Conservation (phyloP, 768 basidiomycete species). For the Russula olivacea region DNA sequence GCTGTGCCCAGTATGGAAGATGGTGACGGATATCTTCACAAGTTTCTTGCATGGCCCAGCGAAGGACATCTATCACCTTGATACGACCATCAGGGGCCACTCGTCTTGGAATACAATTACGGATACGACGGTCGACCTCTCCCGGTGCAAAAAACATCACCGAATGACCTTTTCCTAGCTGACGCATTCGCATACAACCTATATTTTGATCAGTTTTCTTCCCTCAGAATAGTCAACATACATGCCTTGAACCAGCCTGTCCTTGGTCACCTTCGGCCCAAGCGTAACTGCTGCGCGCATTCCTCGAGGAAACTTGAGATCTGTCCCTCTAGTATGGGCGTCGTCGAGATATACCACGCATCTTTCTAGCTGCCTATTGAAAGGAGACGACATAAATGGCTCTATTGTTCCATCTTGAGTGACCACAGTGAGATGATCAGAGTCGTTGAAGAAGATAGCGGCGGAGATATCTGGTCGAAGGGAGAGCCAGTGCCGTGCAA, state of each 20-base stretch:
- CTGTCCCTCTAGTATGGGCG: conserved; percentile 48
- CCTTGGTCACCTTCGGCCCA: conserved; percentile 48
- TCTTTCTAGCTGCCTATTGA: conserved; percentile 32
- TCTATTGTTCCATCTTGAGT: conserved; percentile 35
- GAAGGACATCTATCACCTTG: conserved; percentile 14
- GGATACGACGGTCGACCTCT: conserved; percentile 19
- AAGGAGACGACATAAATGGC: conserved; percentile 36
- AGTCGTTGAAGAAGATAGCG: conserved; percentile 37
- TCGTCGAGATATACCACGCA: conserved; percentile 50
- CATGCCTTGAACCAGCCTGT: conserved; percentile 46
- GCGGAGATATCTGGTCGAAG: conserved; percentile 32
- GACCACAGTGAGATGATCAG: conserved; percentile 35
- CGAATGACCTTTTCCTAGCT: conserved; percentile 20
- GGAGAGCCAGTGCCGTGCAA: conserved; percentile 40
- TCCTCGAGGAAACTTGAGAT: conserved; percentile 42
- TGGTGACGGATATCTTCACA: conserved; percentile 20
- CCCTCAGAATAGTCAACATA: neutral
- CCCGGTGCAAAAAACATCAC: conserved; percentile 20
- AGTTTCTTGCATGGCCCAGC: conserved; percentile 22
- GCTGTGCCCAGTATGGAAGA: conserved; percentile 17
- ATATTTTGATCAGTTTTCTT: neutral
- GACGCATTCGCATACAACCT: conserved; percentile 24
- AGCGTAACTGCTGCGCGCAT: conserved; percentile 44
- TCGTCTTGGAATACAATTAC: neutral
- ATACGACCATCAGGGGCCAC: neutral